Base-by-base conservation (phyloP, 495 filamentous ascomycete species). In the Penicillium argentinense region DNA sequence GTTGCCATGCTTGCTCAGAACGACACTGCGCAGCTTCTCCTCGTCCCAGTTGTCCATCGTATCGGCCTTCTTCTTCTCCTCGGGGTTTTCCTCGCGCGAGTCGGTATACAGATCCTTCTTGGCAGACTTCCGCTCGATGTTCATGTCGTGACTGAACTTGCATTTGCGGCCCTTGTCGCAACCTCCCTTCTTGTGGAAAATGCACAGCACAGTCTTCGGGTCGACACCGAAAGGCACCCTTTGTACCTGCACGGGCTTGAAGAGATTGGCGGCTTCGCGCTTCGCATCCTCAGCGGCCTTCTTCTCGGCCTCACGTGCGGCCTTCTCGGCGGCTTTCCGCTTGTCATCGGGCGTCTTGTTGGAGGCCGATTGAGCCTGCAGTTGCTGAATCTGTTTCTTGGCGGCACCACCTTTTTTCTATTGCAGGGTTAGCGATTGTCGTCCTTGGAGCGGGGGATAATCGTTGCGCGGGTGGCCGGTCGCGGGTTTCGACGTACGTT, bases 91-190 rank as follows among this genome's bases (percentile, higher is more conserved):
- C 40, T 85, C 85, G 57, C 95, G 78, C 19, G 79, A 86, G 64
- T 97, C 95, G 49, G 86, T 85, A 68, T 99, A 97, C 24, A 97
- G 66, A 67, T 88, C 84, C 78, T 82, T 91, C 82, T 97, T 99
- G 60, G 89, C 83, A 17, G 83, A 75, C 79, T 92, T 97, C 52
- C 93, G 80, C 75, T 96, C 93, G 23, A 96, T 71, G 19, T 84
- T 84, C 50, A 89, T 63, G 63, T 99, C 91, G 71, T 99, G 93
- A 28, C 86, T 86, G 69, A 99, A 97, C 69, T 97, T 99, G 76
- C 93, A 99, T 72, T 93, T 96, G 63, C 80, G 84, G 25, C 91
- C 93, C 77, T 99, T 99, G 56, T 99, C 93, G 63, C 93, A 99
- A 56, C 87, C 83, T 4, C 95, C 95, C 68, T 95, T 92, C 72